Percentiles rank a stretch among this genome's conserved stretches.
Evolutionary conservation across 78 protist species (phyloP).

Genomic region (Cavenderia fasciculata): DNA sequence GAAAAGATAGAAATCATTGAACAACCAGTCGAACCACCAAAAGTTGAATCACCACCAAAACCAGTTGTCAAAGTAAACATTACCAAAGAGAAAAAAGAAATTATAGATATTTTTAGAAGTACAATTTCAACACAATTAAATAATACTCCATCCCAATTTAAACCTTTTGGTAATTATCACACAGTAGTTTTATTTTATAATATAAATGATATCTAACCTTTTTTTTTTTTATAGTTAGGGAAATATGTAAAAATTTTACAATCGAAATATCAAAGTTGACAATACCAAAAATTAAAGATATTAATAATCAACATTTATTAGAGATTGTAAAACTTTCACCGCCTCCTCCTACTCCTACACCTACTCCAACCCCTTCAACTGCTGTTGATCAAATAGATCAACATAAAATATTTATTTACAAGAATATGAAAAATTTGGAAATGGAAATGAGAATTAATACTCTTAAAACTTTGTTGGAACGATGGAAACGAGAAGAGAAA

Average conservation of each 20-base stretch:
- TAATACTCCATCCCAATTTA: background rate
- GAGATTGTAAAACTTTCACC: no score
- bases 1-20: no score
- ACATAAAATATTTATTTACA: background rate
- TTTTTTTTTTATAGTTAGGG: background rate
- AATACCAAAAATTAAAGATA: no score
- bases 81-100: background rate
- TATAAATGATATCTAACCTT: background rate
- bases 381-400: no score
- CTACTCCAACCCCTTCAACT: no score
- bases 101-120: background rate
- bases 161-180: background rate
- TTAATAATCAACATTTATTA: no score
- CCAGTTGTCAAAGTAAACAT: background rate
- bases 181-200: background rate
- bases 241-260: background rate
- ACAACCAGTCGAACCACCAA: no score
- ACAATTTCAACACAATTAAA: background rate
- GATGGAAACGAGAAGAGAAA: slow-evolving; percentile 8
- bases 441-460: background rate
- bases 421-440: background rate
- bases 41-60: background rate
- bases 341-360: no score
- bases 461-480: background rate
- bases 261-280: background rate